Base-by-base conservation (phyloP, 345 rosid genomes). In the Nasturtium officinale region DNA sequence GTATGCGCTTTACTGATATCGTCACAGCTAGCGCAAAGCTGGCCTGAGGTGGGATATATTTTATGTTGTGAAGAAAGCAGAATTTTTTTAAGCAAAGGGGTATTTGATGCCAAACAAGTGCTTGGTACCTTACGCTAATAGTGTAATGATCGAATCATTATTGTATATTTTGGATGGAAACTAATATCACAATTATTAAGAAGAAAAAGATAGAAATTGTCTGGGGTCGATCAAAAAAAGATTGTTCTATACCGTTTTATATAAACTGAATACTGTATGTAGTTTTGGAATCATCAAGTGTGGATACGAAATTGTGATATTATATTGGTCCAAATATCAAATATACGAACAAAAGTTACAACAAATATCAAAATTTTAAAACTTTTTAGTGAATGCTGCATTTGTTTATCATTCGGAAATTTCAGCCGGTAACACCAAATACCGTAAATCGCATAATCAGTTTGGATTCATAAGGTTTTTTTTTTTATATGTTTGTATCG, bases 21-120 rank as follows among this genome's bases (percentile, higher is more conserved):
- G 74, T 57, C 45, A 58, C 65, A 54, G 58, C 37, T 20, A 45
- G 16, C 47, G 74, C 66, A 46, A 47, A 48, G 38, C 48, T 59
- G n/a, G n/a, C n/a, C n/a, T n/a, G 67, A 43, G 64, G 43, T 56
- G 8, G 35, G 4, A 48, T 15, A 15, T 53, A 52, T 50, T 20
- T 50, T 48, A 12, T 40, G 46, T 40, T 40, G 46, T 13, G 46
- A 40, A 40, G 46, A 40, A 13, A 40, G 16, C 16, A 40, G 16
- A 40, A 40, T 4, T 0, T 13, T 40, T 40, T 0, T 0, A 40
- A 5, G 3, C 46, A 40, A 40, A 40, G 46, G 45, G 46, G 46
- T 40, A 13, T 16, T 16, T 13, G 46, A 40, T 40, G 2, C 25
- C 25, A 23, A 23, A 23, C 25, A 23, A 23, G 1, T 23, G 25